Base-by-base conservation (phyloP, 805 yeast species). In the Candida sithepensis region DNA sequence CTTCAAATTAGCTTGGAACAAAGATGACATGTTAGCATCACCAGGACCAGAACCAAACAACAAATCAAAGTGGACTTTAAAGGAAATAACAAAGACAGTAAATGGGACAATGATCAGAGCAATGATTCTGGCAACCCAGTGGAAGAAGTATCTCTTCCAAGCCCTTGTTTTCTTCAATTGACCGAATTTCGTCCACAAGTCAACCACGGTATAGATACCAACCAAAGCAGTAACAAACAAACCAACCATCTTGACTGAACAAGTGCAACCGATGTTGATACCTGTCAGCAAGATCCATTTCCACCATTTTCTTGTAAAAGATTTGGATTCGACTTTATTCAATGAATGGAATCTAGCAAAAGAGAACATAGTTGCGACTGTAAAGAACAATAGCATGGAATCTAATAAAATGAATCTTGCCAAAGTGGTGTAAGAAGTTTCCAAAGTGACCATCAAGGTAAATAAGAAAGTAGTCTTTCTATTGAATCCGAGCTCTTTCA, bases 181-280 rank as follows among this genome's bases (percentile, higher is more conserved):
- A 54, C 91, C 96, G 58, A 89, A 79, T 86, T 94, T 59, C 82
- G 77, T 74, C 96, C 97, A 94, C 59, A 94, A 73, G 60, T 94
- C 97, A 45, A 81, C 85, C 36, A 88, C 74, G 20, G 97, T 90
- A 69, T 92, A 88, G 52, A 89, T 78, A 42, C 99, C 99, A 47
- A 94, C 90, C 53, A 90, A 71, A 16, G 89, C 67, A 48, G 96
- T 92, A 51, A 88, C 88, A 60, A 94, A 88, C 47, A 92, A 75
- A 59, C 99, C 99, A 49, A 94, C 98, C 96, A 91, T 89, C 70
- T 94, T 94, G 48, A 90, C 96, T 24, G 96, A 85, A 63, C 92
- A 85, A 18, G 91, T 86, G 66, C 94, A 87, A 38, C 99, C 98
- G 59, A 94, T 81, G 41, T 81, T 73, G 44, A 89, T 70, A 55